Evolutionary conservation across 306 rosid genomes (phyloP), one percentile per base, ranked within the genome.

Genomic region (Cicer cuneatum): DNA sequence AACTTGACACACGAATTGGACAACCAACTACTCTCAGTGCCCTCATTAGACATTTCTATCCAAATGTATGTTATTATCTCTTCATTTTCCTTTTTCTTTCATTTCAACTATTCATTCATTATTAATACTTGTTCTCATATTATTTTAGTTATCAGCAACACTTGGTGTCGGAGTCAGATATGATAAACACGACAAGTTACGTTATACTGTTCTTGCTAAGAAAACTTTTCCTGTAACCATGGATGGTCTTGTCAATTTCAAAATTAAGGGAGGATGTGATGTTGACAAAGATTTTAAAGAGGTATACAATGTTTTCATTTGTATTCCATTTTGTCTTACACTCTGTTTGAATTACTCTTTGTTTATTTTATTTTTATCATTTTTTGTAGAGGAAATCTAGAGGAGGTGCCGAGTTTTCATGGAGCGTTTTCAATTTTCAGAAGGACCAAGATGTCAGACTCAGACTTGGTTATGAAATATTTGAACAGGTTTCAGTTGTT

Each of bases 361-460:
- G 10, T n/a, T 77, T 21, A 2, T 7, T 40, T 49, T 48, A 0
- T 45, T 43, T 43, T 29, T 29, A 29, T 29, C 33, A 29, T 2
- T 29, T 59, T 65, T 83, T 60, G 53, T 83, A 92, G 96, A 83
- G 76, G 66, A 92, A 84, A 78, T 72, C 89, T 7, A 85, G 41
- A 52, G 98, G 92, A 41, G 99, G 93, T 7, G 93, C 90, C 53
- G 97, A 92, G 78, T 81, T 95, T 40, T 84, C 91, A 1, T 92
- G 94, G 98, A 76, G 83, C 72, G 15, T 87, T 18, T 80, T 90
- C 51, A 84, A 92, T 84, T 90, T 95, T 70, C 93, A 89, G 73
- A 83, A 82, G 87, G 92, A 90, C 24, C 99, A 95, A 84, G 97
- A 95, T 85, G 83, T 92, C 52, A 82, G 99, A 73, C 60, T 92